phyloP scores from a whole-genome alignment of 345 rosid genomes.

The Psidium guajava region DNA sequence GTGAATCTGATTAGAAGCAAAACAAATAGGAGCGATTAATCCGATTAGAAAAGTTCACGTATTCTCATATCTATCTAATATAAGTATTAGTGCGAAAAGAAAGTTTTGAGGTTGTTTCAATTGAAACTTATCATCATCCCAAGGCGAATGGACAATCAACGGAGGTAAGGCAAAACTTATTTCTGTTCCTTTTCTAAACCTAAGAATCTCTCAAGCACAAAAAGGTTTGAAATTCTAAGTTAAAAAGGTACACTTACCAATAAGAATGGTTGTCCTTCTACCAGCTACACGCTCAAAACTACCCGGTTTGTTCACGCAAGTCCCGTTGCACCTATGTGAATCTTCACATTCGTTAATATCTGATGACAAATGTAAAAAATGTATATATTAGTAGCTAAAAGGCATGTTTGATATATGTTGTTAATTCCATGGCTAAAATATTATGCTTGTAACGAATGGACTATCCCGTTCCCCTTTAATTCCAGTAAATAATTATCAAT shows the following conservation, averaged over 20 bases:
- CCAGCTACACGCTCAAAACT: neutral
- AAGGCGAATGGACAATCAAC: too few species aligned
- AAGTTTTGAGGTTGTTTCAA: too few species aligned
- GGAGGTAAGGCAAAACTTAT: too few species aligned
- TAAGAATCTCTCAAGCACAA: too few species aligned
- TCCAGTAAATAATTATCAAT: neutral
- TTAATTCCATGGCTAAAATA: neutral
- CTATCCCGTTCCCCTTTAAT: neutral
- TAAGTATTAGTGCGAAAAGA: too few species aligned
- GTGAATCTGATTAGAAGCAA: neutral
- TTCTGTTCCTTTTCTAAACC: too few species aligned
- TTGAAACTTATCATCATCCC: neutral
- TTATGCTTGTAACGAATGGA: neutral
- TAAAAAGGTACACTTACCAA: neutral
- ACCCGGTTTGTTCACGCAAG: neutral
- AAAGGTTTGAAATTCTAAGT: neutral
- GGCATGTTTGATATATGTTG: neutral
- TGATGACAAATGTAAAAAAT: neutral
- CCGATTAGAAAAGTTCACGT: too few species aligned
- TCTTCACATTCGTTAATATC: neutral
- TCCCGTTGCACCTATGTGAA: neutral
- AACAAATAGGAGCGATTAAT: too few species aligned
- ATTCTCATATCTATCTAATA: too few species aligned
- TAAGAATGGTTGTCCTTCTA: neutral
- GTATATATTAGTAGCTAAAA: neutral